phyloP scores from a whole-genome alignment of 1,139 yeast genomes.

The Pichia sp. region DNA sequence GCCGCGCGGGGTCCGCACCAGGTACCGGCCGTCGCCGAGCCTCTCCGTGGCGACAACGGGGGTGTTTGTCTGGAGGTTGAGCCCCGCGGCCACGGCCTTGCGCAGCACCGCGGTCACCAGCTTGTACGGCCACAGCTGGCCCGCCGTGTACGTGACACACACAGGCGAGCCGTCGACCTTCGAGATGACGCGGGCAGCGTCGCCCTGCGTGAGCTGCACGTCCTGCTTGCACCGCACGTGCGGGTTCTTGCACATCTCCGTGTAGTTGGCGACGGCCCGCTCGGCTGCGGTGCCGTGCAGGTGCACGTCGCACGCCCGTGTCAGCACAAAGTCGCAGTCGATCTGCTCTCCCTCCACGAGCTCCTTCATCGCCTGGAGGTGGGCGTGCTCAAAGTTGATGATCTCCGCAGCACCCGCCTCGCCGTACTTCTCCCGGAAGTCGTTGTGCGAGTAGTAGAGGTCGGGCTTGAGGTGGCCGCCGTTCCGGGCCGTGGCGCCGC shows the following conservation, averaged over 20 bases:
- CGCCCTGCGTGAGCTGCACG: conserved; percentile 26
- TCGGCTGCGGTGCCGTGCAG: conserved; percentile 21
- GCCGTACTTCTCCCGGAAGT: conserved; percentile 28
- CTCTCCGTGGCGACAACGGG: conserved; percentile 21
- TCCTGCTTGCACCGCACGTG: conserved; percentile 19
- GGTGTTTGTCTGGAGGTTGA: conserved; percentile 39
- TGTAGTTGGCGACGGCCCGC: conserved; percentile 23
- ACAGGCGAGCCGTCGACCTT: conserved; percentile 31
- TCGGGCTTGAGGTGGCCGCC: conserved; percentile 46
- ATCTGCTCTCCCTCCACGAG: conserved; percentile 33
- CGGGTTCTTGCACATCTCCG: conserved; percentile 24
- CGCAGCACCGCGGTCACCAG: conserved; percentile 34
- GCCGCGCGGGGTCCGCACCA: conserved; percentile 34
- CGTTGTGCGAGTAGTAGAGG: conserved; percentile 26
- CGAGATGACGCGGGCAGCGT: conserved; percentile 25
- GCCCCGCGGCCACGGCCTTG: conserved; percentile 32
- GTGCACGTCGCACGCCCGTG: conserved; percentile 37
- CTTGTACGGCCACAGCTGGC: conserved; percentile 41
- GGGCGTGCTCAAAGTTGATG: conserved; percentile 34
- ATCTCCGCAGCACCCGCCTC: conserved; percentile 33
- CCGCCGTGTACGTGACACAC: conserved; percentile 39
- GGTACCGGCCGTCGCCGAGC: conserved; percentile 23
- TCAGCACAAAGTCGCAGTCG: conserved; percentile 37
- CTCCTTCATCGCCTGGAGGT: conserved; percentile 30
- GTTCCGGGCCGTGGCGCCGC: conserved; percentile 47